phyloP scores from a whole-genome alignment of 176 grass and related monocot species.

The Carex scoparia region DNA sequence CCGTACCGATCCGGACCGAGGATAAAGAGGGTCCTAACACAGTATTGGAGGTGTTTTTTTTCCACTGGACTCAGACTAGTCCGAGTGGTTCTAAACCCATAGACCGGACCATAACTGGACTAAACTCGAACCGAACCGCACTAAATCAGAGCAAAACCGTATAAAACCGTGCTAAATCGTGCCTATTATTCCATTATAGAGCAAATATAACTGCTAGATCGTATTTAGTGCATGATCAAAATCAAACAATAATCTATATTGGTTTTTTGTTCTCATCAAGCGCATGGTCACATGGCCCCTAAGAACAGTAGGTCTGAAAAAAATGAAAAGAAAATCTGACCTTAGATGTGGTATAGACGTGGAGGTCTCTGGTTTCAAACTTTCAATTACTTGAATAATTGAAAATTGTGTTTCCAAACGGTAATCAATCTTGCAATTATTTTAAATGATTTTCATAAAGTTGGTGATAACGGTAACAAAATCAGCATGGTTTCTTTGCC shows the following conservation, averaged over 20 bases:
- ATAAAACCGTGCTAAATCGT: too few relatives aligned
- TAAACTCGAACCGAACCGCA: too few relatives aligned
- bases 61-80: too few relatives aligned
- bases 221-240: background rate
- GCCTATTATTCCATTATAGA: background rate
- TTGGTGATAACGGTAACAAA: background rate
- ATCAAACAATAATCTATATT: background rate
- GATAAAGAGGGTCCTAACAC: too few relatives aligned
- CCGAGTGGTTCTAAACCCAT: too few relatives aligned
- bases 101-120: too few relatives aligned
- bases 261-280: background rate
- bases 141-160: too few relatives aligned
- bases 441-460: background rate
- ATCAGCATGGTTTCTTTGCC: background rate
- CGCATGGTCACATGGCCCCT: constrained; percentile 4
- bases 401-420: background rate
- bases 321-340: background rate
- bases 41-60: too few relatives aligned
- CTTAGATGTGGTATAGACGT: background rate
- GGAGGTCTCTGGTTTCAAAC: background rate
- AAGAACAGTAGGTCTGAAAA: background rate
- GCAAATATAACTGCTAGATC: background rate
- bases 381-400: background rate
- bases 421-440: background rate
- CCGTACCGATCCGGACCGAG: too few relatives aligned